Evolutionary conservation across 495 filamentous ascomycete species (phyloP).

Genomic region (Neohortaea acidophila): DNA sequence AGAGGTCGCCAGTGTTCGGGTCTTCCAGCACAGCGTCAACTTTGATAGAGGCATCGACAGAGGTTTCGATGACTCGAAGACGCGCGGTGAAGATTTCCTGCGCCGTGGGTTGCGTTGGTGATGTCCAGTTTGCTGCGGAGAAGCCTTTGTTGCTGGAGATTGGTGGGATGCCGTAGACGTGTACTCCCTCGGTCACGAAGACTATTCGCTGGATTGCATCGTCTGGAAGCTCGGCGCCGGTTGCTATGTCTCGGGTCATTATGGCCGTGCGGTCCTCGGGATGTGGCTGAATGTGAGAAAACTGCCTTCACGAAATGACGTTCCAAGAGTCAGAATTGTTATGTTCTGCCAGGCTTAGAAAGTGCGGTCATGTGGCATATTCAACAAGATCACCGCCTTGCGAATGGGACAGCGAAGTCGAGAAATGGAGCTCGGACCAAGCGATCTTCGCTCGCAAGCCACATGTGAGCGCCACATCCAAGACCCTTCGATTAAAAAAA

Average conservation of each 20-base stretch:
- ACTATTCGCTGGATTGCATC: conserved; percentile 68
- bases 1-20: conserved; percentile 48
- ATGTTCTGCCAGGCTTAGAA: too few relatives aligned
- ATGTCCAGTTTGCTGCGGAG: conserved; percentile 60
- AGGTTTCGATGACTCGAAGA: conserved; percentile 61
- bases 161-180: conserved; percentile 69
- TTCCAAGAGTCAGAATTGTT: too few relatives aligned
- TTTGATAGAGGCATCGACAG: conserved; percentile 36
- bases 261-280: too few relatives aligned
- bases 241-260: conserved; percentile 37
- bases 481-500: too few relatives aligned
- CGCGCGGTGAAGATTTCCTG: conserved; percentile 70
- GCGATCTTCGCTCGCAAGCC: too few relatives aligned
- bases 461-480: too few relatives aligned
- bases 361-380: too few relatives aligned
- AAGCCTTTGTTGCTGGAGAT: conserved; percentile 55
- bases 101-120: conserved; percentile 37
- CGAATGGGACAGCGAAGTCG: too few relatives aligned
- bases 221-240: conserved; percentile 41
- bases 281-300: too few relatives aligned
- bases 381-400: too few relatives aligned
- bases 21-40: conserved; percentile 65
- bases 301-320: too few relatives aligned
- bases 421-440: too few relatives aligned
- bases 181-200: conserved; percentile 51